Evolutionary conservation across 257 asterid species (phyloP).

Genomic region (Handroanthus guayacan): DNA sequence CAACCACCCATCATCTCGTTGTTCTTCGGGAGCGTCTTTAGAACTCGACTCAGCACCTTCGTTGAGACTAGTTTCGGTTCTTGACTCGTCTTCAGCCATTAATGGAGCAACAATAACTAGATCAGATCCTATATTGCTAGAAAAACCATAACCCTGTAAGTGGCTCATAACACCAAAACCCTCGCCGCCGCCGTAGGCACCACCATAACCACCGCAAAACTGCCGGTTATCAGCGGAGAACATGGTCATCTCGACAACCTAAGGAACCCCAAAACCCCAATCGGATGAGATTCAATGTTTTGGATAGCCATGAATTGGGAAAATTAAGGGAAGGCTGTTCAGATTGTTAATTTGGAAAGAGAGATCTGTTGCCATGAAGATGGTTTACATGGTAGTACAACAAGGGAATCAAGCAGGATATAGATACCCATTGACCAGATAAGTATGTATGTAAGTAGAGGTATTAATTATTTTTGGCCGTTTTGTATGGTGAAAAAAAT

Average conservation of each 20-base stretch:
- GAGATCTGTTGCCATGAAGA: constrained; percentile 41
- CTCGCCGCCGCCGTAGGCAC: constrained; percentile 37
- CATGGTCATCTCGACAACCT: constrained; percentile 73
- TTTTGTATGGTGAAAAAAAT: constrained; percentile 23
- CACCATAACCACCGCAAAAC: constrained; percentile 35
- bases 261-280: constrained; percentile 36
- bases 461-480: neutral
- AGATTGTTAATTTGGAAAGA: constrained; percentile 22
- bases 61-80: constrained; percentile 32
- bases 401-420: constrained; percentile 38
- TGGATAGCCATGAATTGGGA: constrained; percentile 48
- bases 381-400: constrained; percentile 33
- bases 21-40: constrained; percentile 31
- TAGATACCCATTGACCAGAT: constrained; percentile 61
- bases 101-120: constrained; percentile 30
- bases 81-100: constrained; percentile 70
- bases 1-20: constrained; percentile 64
- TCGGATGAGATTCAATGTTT: neutral
- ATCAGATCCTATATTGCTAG: constrained; percentile 53
- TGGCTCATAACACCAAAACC: constrained; percentile 52
- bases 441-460: constrained; percentile 11
- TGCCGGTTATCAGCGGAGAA: constrained; percentile 51
- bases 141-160: constrained; percentile 47
- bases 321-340: neutral
- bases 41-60: constrained; percentile 39